Percentiles rank a stretch among this genome's conserved stretches.
These are phyloP conservation scores for Musa schizocarpa DNA, from an alignment of 176 grass and related monocot species.

Conservation along the genomic window DNA sequence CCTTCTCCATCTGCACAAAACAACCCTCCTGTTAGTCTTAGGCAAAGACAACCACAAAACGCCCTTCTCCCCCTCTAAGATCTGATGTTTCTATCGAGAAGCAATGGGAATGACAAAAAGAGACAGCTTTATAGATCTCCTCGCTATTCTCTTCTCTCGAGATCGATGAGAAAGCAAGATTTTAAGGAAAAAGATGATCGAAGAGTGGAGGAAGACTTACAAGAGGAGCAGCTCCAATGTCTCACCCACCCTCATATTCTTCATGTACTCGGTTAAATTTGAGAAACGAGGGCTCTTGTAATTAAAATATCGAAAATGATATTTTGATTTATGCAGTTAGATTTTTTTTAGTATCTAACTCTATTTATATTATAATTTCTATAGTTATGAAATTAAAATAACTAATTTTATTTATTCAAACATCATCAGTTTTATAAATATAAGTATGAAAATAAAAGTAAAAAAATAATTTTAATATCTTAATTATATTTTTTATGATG, in stretches of 20 bases:
- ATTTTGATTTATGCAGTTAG: too few species aligned
- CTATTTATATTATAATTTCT: too few species aligned
- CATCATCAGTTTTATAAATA: too few species aligned
- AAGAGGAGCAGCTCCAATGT: neutral
- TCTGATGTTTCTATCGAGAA: neutral
- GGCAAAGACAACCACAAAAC: neutral
- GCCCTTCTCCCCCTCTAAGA: neutral
- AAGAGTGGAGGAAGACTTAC: neutral
- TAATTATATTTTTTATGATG: too few species aligned
- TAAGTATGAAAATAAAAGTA: fast-evolving
- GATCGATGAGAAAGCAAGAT: neutral
- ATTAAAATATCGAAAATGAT: too few species aligned
- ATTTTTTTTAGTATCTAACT: too few species aligned
- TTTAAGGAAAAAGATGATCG: neutral
- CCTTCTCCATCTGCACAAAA: conserved; percentile 16
- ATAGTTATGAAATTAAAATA: too few species aligned
- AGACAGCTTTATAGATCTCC: neutral
- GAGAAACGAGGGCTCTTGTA: too few species aligned
- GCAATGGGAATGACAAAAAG: neutral
- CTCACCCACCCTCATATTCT: too few species aligned
- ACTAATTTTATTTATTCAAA: too few species aligned
- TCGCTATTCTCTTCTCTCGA: neutral
- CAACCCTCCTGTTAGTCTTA: neutral
- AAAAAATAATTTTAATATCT: too few species aligned
- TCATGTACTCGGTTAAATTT: too few species aligned